Conservation (phyloP, 768 basidiomycete genomes). For the Termitomyces sp. region DNA sequence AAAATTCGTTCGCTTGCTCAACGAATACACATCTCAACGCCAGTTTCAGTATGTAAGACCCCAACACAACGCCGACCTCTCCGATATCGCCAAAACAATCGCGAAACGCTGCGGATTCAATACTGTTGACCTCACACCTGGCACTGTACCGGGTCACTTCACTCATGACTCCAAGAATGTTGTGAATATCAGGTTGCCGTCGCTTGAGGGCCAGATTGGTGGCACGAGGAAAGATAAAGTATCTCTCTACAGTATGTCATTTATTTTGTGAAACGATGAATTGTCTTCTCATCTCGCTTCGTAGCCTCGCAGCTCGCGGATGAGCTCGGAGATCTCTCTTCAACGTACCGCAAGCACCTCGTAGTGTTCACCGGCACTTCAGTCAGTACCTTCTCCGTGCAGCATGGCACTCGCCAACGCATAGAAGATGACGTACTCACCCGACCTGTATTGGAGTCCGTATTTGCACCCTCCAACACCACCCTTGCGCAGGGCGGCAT, state of each 20-base stretch:
- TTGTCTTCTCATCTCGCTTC: conserved; percentile 3
- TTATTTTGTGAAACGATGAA: neutral
- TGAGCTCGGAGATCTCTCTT: conserved; percentile 46
- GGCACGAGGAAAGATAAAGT: conserved; percentile 44
- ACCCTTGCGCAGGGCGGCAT: conserved; percentile 52
- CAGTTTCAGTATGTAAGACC: conserved; percentile 60
- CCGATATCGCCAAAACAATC: conserved; percentile 39
- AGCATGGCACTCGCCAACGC: conserved; percentile 21
- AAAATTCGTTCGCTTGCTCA: conserved; percentile 43
- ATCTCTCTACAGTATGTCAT: conserved; percentile 50
- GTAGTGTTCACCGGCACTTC: conserved; percentile 61
- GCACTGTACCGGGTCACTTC: conserved; percentile 26
- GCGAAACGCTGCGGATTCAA: conserved; percentile 52
- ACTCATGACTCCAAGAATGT: conserved; percentile 48
- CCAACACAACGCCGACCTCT: conserved; percentile 23
- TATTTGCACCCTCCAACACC: conserved; percentile 23
- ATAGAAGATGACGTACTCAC: neutral
- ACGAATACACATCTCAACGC: conserved; percentile 47
- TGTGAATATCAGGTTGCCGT: conserved; percentile 53
- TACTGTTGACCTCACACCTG: conserved; percentile 38
- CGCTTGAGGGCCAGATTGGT: conserved; percentile 35
- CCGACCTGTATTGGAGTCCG: neutral
- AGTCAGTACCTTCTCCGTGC: conserved; percentile 17
- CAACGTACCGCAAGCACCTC: conserved; percentile 56
- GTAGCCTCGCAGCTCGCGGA: conserved; percentile 42